Evolutionary conservation across 345 rosid species (phyloP).

Genomic region (Aquilaria malaccensis): DNA sequence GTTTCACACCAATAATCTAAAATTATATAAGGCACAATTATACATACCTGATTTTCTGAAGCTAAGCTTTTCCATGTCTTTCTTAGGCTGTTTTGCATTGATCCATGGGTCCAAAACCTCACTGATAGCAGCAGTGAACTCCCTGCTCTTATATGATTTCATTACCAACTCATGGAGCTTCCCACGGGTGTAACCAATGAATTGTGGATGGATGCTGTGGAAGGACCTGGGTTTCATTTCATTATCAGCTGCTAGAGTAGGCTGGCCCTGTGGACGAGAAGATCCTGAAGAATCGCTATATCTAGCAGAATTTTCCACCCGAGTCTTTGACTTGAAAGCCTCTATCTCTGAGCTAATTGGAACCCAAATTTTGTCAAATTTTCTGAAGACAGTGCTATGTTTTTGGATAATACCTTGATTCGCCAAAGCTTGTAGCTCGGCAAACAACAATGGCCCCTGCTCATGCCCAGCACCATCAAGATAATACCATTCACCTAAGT

Average conservation of each 20-base stretch:
- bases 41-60: conserved; percentile 74
- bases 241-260: conserved; percentile 21
- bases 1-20: no score
- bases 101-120: conserved; percentile 99
- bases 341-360: conserved; percentile 46
- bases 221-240: conserved; percentile 32
- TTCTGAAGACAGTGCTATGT: conserved; percentile 80
- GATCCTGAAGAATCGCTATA: conserved; percentile 34
- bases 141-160: conserved; percentile 93
- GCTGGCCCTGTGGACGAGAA: conserved; percentile 22
- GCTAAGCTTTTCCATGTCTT: conserved; percentile 67
- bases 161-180: conserved; percentile 93
- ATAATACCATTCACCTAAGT: conserved; percentile 95
- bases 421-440: conserved; percentile 65
- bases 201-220: conserved; percentile 80
- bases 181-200: conserved; percentile 86
- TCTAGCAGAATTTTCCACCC: conserved; percentile 24
- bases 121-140: conserved; percentile 91
- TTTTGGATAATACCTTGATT: conserved; percentile 62
- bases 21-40: not conserved
- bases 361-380: conserved; percentile 88
- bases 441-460: conserved; percentile 72
- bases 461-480: conserved; percentile 93
- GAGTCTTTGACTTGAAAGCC: conserved; percentile 35
- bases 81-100: conserved; percentile 86